Percentiles rank a stretch among this genome's conserved stretches.
These are phyloP conservation scores for Penicillium sp. DNA, from an alignment of 2,329 filamentous ascomycete species.

Conservation along the genomic window DNA sequence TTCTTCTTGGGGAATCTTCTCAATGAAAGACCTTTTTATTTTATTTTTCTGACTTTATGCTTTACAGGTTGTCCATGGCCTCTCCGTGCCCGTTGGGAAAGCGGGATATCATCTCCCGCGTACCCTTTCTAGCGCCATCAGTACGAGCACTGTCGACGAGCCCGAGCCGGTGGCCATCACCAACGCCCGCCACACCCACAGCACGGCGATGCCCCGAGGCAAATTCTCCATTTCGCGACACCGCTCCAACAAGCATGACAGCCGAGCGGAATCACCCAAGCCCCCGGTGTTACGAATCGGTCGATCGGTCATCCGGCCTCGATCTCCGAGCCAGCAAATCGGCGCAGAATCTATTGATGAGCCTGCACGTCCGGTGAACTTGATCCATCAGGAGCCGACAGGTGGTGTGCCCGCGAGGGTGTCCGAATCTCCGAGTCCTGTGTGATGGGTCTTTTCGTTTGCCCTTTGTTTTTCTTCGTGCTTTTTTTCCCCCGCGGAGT, in stretches of 20 bases:
- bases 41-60: neutral
- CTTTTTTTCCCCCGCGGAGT: no score
- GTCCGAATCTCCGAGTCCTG: neutral
- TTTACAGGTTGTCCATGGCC: constrained; percentile 64
- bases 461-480: no score
- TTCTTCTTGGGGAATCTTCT: no score
- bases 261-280: constrained; percentile 11
- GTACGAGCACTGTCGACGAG: constrained; percentile 31
- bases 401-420: neutral
- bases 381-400: constrained; percentile 16
- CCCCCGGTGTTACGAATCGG: constrained; percentile 25
- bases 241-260: constrained; percentile 24
- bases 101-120: constrained; percentile 43
- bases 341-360: constrained; percentile 23
- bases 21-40: no score
- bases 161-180: constrained; percentile 26
- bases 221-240: constrained; percentile 10
- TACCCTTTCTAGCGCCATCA: constrained; percentile 43
- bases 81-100: constrained; percentile 66
- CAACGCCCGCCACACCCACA: constrained; percentile 26
- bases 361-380: constrained; percentile 29
- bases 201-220: constrained; percentile 25
- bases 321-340: constrained; percentile 15
- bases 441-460: neutral
- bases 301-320: constrained; percentile 19